Conservation (phyloP, 441 rosid genomes). For the Gossypium trilobum region DNA sequence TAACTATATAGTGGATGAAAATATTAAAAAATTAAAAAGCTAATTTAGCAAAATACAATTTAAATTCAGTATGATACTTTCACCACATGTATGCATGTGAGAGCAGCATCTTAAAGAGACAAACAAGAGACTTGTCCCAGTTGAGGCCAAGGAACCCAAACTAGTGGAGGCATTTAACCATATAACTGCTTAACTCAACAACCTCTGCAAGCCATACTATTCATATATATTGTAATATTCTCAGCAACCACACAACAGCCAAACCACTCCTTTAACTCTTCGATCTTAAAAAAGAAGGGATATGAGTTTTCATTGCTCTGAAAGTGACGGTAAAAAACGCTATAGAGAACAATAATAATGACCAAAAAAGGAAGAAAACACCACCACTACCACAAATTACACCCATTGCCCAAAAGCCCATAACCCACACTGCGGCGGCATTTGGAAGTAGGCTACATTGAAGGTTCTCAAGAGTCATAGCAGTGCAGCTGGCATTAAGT, state of each 20-base stretch:
- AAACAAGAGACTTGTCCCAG: too few relatives aligned
- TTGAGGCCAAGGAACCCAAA: too few relatives aligned
- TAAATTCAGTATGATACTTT: too few relatives aligned
- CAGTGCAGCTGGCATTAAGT: constrained; percentile 12
- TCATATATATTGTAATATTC: background rate
- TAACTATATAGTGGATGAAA: too few relatives aligned
- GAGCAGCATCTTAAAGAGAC: too few relatives aligned
- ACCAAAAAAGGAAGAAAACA: background rate
- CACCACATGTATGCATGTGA: too few relatives aligned
- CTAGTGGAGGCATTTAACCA: too few relatives aligned
- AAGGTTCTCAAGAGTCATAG: background rate
- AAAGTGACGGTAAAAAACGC: background rate
- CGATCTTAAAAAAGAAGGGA: background rate
- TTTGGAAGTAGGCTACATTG: background rate
- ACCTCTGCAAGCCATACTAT: background rate
- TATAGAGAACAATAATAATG: background rate
- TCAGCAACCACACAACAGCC: background rate
- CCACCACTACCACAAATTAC: background rate
- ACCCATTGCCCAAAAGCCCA: background rate
- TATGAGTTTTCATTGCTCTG: background rate
- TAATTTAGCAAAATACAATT: too few relatives aligned
- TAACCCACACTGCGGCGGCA: background rate
- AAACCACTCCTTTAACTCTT: background rate
- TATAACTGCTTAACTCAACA: background rate
- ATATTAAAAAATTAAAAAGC: too few relatives aligned